These are phyloP conservation scores for Mucor circinelloides DNA, from an alignment of 371 early-diverging fungal species.

Conservation along the genomic window DNA sequence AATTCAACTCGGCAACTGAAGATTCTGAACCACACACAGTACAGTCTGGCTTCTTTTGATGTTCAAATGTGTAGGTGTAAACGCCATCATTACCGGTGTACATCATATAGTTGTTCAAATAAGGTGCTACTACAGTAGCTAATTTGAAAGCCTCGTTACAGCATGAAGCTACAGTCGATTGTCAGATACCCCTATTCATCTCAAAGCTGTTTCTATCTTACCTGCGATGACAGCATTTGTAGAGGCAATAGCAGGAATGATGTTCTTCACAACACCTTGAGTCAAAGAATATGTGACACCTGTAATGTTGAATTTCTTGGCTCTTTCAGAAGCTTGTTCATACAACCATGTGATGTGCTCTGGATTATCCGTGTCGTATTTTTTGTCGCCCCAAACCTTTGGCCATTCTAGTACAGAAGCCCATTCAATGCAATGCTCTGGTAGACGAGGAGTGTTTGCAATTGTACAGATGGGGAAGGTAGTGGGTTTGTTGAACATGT, in stretches of 20 bases:
- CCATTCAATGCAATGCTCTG: constrained; percentile 99
- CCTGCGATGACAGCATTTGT: constrained; percentile 99
- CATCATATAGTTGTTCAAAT: constrained; percentile 94
- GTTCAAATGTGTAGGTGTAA: constrained; percentile 90
- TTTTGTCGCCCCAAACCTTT: constrained; percentile 70
- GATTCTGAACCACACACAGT: constrained; percentile 83
- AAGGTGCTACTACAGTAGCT: constrained; percentile 73
- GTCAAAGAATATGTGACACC: constrained; percentile 94
- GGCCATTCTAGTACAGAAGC: constrained; percentile 95
- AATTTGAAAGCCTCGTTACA: constrained; percentile 95
- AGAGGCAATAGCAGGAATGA: constrained; percentile 99
- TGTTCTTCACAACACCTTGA: constrained; percentile 96
- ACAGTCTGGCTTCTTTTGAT: constrained; percentile 84
- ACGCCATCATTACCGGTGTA: constrained; percentile 91
- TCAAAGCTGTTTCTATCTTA: not conserved
- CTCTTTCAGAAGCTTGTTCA: constrained; percentile 74
- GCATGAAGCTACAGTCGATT: constrained; percentile 70
- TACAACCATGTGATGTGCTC: constrained; percentile 91
- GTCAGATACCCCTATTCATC: not conserved
- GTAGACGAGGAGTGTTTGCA: constrained; percentile 91
- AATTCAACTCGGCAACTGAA: constrained; percentile 43
- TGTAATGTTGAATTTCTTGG: constrained; percentile 77
- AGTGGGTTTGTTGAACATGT: constrained; percentile 78
- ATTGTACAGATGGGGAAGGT: constrained; percentile 99
- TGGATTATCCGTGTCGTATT: constrained; percentile 91